Percentiles rank a stretch among this genome's conserved stretches.
Evolutionary conservation across 768 basidiomycete genomes (phyloP).

Genomic region (Clavaria fumosa): DNA sequence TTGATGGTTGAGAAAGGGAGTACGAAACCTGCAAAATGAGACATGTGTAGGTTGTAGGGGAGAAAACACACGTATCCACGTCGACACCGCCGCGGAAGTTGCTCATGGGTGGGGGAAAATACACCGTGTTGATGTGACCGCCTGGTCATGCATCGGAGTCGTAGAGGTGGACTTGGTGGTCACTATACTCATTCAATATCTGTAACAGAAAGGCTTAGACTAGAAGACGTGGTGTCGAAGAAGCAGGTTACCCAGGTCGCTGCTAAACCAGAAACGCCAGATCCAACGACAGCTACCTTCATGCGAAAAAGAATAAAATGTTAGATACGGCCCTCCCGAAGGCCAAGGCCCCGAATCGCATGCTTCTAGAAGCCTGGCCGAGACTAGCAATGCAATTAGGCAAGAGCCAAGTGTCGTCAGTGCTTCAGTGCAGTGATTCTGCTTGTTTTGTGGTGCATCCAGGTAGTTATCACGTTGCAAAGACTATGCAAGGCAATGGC

Average conservation of each 20-base stretch:
- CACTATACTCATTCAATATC: constrained; percentile 60
- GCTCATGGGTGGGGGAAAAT: constrained; percentile 27
- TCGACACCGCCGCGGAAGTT: constrained; percentile 23
- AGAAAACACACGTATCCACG: constrained; percentile 54
- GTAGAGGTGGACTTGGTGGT: constrained; percentile 62
- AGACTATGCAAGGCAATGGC: too few species aligned
- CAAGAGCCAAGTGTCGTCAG: too few species aligned
- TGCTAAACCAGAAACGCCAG: constrained; percentile 59
- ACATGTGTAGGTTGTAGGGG: background rate
- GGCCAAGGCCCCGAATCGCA: too few species aligned
- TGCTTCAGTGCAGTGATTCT: too few species aligned
- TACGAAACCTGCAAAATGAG: background rate
- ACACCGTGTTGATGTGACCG: constrained; percentile 66
- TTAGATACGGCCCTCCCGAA: too few species aligned
- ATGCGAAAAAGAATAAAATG: too few species aligned
- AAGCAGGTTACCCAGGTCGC: constrained; percentile 44
- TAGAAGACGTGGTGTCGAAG: background rate
- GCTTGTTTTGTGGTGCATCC: too few species aligned
- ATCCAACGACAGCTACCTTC: constrained; percentile 62
- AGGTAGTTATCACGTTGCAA: too few species aligned
- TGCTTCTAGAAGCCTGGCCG: too few species aligned
- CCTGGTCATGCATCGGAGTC: constrained; percentile 54
- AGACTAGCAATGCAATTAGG: too few species aligned
- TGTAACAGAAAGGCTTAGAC: constrained; percentile 12
- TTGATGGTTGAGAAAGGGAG: background rate